Conservation (phyloP, 2,329 filamentous ascomycete species). For the Peltaster fructicola region DNA sequence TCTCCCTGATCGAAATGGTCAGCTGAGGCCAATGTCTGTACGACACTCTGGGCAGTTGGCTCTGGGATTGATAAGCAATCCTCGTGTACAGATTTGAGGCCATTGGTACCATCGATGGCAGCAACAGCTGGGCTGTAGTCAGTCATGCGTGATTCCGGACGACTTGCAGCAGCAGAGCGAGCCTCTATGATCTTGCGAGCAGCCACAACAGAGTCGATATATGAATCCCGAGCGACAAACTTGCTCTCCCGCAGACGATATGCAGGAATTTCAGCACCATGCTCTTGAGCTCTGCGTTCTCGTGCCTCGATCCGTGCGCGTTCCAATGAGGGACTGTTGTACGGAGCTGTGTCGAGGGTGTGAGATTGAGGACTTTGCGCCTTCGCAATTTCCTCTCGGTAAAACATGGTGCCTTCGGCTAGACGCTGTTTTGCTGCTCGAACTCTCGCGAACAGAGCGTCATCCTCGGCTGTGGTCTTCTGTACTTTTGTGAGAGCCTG, state of each 20-base stretch:
- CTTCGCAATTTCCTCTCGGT: conserved; percentile 5
- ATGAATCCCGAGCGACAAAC: conserved; percentile 20
- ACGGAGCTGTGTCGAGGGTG: conserved; percentile 10
- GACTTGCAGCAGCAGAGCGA: conserved; percentile 7
- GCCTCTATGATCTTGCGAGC: conserved; percentile 13
- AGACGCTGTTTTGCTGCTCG: conserved; percentile 16
- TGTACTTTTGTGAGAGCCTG: no score
- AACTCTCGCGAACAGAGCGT: conserved; percentile 19
- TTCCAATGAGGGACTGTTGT: conserved; percentile 16
- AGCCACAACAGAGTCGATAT: conserved; percentile 17
- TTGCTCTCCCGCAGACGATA: conserved; percentile 20
- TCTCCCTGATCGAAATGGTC: neutral
- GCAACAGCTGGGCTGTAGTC: neutral
- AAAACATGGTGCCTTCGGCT: conserved; percentile 4
- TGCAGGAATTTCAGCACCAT: conserved; percentile 15
- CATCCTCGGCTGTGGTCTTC: conserved; percentile 14
- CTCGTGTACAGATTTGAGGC: neutral
- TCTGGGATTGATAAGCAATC: neutral
- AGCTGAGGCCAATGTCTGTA: neutral
- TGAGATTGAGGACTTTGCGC: conserved; percentile 7
- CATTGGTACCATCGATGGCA: conserved; percentile 1
- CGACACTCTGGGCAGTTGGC: neutral
- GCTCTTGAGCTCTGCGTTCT: conserved; percentile 6
- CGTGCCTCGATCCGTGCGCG: conserved; percentile 17
- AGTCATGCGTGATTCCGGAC: conserved; percentile 3